Evolutionary conservation across 2,329 filamentous ascomycete genomes (phyloP), one percentile per base, ranked within the genome.

Genomic region (Calycina marina): DNA sequence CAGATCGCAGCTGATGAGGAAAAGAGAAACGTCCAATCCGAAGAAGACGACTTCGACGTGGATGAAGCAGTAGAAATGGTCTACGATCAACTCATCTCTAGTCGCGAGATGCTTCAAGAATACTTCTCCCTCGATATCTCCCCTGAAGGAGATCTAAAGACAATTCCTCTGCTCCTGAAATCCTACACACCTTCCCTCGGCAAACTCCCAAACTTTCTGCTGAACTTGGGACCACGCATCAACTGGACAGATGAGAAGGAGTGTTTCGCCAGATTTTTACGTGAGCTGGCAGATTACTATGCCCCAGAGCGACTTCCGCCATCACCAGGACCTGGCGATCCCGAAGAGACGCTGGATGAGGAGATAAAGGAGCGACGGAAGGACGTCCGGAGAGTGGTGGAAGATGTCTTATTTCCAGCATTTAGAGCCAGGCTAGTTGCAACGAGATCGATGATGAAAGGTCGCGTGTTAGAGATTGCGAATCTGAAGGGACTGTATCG

Each of bases 401-500:
- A 98, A 56, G 72, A 93, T 56, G 63, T 85, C 6, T 67, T 98
- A 35, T 96, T 98, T 45, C 90, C 90, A 0, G 83, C 85, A 1
- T 82, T 94, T 50, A 83, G 84, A 53, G 65, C 78, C 4, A 67
- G 85, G 36, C 57, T 98, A 28, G 72, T 96, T 35, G 86, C 83
- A 13, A 94, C 90, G 6, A 77, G 70, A 42, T 65, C 68, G 4
- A 58, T 96, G 47, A 70, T 92, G 57, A 72, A 75, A 31, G 79
- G 74, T 0, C 69, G 63, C 6, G 72, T 93, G 8, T 60, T 93
- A 28, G 88, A 98, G 56, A 73, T 93, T 30, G 88, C 90, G 2
- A 84, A 92, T 58, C 56, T 96, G 37, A 96, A 93, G 56, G 85
- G 86, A 0, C 53, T 98, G 36, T 98, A 98, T 56, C 65, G 82